Base-by-base conservation (phyloP, 169 alveolate species). In the Plasmodium gonderi region DNA sequence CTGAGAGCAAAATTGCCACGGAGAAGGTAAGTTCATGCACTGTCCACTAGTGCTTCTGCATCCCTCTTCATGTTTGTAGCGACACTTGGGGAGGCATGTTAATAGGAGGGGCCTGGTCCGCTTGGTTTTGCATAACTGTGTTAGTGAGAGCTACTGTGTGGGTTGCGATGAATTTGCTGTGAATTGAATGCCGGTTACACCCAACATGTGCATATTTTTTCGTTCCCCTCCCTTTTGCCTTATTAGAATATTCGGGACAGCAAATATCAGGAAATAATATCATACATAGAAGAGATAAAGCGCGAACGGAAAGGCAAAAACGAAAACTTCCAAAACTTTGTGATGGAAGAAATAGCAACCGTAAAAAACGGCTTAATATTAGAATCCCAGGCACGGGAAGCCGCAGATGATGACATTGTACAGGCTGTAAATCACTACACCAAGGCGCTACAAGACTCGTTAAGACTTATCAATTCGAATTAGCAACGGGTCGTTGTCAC, bases 391-490 rank as follows among this genome's bases (percentile, higher is more conserved):
- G 97, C 98, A 36, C 91, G 98, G 40, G 99, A 97, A 74, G 95
- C 95, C 29, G 98, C 98, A 33, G 99, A 97, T 92, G 98, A 97
- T 91, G 98, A 97, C 95, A 96, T 97, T 74, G 98, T 97, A 47
- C 97, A 95, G 80, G 99, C 99, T 36, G 96, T 97, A 60, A 97
- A 97, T 82, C 97, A 96, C 83, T 97, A 96, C 92, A 97, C 98
- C 42, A 96, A 96, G 64, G 97, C 97, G 36, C 91, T 95, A 65
- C 98, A 96, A 45, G 97, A 96, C 47, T 97, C 96, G 4, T 91
- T 95, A 67, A 91, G 96, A 17, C 96, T 95, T 14, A 96, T 95
- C 26, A 91, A 93, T 83, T 80, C 96, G 14, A 81, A 91, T 64
- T 92, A 87, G 42, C 14, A 77, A 44, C 29, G 5, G 68, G 0